Evolutionary conservation across 768 basidiomycete genomes (phyloP).

Genomic region (Boletus sp.): DNA sequence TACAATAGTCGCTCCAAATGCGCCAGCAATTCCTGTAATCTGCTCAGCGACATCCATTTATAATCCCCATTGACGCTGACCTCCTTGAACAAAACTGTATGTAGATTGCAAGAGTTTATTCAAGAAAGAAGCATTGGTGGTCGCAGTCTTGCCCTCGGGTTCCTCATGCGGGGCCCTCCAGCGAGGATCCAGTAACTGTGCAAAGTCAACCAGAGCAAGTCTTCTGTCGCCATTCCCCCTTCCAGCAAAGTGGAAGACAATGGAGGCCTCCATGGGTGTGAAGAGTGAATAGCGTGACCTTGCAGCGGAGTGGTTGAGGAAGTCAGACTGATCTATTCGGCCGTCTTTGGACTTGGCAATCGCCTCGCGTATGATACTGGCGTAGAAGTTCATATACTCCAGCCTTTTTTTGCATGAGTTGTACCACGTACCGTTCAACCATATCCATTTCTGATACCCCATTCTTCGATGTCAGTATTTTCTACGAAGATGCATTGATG

Average conservation of each 20-base stretch:
- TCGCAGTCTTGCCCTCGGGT: slow-evolving; percentile 31
- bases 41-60: slow-evolving; percentile 11
- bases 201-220: slow-evolving; percentile 86
- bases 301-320: slow-evolving; percentile 82
- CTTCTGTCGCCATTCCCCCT: slow-evolving; percentile 68
- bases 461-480: slow-evolving; percentile 4
- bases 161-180: slow-evolving; percentile 74
- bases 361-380: slow-evolving; percentile 84
- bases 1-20: slow-evolving; percentile 94
- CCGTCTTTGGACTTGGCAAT: slow-evolving; percentile 90
- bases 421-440: slow-evolving; percentile 65
- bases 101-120: slow-evolving; percentile 60
- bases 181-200: slow-evolving; percentile 85
- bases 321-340: slow-evolving; percentile 93
- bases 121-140: slow-evolving; percentile 42
- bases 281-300: slow-evolving; percentile 92
- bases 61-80: slow-evolving; percentile 35
- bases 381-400: slow-evolving; percentile 3
- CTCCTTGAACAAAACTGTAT: slow-evolving; percentile 88
- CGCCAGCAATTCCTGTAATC: slow-evolving; percentile 79
- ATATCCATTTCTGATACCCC: slow-evolving; percentile 80
- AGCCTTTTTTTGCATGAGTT: neutral
- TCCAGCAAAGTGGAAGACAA: slow-evolving; percentile 96
- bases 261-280: slow-evolving; percentile 97
- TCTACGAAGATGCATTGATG: neutral